A percentile compares a stretch with the other conserved stretches of the same genome.
phyloP scores from a whole-genome alignment of 2,329 filamentous ascomycete genomes.

The Aureobasidium uvarum region DNA sequence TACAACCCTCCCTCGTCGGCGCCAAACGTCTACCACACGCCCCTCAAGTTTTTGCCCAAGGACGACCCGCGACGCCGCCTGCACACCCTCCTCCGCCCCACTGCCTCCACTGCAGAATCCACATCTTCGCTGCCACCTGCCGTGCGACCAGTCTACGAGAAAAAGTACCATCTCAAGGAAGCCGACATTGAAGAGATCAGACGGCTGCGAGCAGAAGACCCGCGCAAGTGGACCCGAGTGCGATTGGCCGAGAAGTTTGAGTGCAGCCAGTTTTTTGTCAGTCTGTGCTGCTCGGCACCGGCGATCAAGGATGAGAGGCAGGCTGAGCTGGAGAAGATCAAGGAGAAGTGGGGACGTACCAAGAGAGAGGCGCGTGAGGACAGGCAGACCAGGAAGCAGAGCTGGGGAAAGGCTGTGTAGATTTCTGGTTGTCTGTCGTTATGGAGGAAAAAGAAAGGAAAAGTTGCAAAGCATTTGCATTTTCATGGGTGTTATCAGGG shows the following conservation, averaged over 20 bases:
- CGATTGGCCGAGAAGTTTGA: slow-evolving; percentile 62
- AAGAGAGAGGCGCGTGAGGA: slow-evolving; percentile 62
- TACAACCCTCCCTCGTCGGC: slow-evolving; percentile 65
- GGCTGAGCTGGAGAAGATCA: slow-evolving; percentile 52
- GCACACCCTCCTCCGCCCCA: slow-evolving; percentile 36
- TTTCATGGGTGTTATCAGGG: slow-evolving; percentile 22
- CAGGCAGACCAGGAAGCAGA: slow-evolving; percentile 57
- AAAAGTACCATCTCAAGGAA: slow-evolving; percentile 61
- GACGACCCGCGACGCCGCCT: slow-evolving; percentile 55
- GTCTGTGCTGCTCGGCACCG: slow-evolving; percentile 57
- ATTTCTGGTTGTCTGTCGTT: background rate
- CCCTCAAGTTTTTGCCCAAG: slow-evolving; percentile 61
- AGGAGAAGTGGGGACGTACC: slow-evolving; percentile 60
- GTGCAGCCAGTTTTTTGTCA: slow-evolving; percentile 62
- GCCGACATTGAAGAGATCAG: slow-evolving; percentile 61
- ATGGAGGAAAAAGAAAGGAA: background rate
- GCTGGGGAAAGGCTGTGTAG: slow-evolving; percentile 49
- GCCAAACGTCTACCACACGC: slow-evolving; percentile 63
- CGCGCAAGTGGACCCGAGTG: slow-evolving; percentile 58
- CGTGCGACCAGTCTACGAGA: slow-evolving; percentile 52
- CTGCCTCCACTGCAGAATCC: slow-evolving; percentile 34
- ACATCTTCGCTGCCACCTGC: slow-evolving; percentile 42
- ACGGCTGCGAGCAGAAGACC: slow-evolving; percentile 54
- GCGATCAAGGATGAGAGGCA: slow-evolving; percentile 44
- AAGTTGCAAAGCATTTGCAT: slow-evolving; percentile 26